These are phyloP conservation scores for Trichoderma gracile DNA, from an alignment of 2,329 filamentous ascomycete species.

Conservation along the genomic window DNA sequence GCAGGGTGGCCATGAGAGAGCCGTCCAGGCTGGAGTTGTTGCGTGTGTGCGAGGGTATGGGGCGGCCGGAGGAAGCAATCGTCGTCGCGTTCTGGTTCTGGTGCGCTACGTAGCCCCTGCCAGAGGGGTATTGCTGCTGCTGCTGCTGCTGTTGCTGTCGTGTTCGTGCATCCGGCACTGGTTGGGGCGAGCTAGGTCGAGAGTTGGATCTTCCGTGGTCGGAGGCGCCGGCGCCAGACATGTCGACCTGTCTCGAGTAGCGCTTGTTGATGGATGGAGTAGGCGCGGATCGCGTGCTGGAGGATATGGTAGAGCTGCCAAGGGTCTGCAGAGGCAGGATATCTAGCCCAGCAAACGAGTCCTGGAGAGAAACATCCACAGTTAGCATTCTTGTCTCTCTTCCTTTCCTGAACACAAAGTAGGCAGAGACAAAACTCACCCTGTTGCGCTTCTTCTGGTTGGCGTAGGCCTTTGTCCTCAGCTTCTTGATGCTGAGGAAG, in stretches of 20 bases:
- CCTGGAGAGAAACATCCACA: slow-evolving; percentile 49
- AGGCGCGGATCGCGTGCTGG: slow-evolving; percentile 54
- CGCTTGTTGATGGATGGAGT: slow-evolving; percentile 53
- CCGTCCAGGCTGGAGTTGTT: slow-evolving; percentile 84
- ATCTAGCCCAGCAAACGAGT: slow-evolving; percentile 82
- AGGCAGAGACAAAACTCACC: slow-evolving; percentile 52
- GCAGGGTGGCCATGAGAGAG: slow-evolving; percentile 81
- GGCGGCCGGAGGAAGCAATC: slow-evolving; percentile 62
- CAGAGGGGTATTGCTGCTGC: slow-evolving; percentile 49
- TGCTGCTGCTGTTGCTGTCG: slow-evolving; percentile 47
- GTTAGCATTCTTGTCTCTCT: background rate
- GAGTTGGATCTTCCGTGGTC: slow-evolving; percentile 41
- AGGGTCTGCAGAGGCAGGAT: slow-evolving; percentile 50
- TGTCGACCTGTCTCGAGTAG: slow-evolving; percentile 63
- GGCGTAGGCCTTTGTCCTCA: slow-evolving; percentile 73
- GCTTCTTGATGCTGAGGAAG: slow-evolving; percentile 80
- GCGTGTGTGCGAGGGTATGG: slow-evolving; percentile 69
- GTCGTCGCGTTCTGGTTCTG: slow-evolving; percentile 60
- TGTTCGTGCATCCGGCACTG: slow-evolving; percentile 17
- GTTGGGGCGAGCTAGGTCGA: slow-evolving; percentile 43
- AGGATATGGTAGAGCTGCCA: slow-evolving; percentile 55
- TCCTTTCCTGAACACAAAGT: background rate
- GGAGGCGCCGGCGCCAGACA: slow-evolving; percentile 36
- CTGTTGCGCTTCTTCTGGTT: slow-evolving; percentile 83
- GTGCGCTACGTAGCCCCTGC: slow-evolving; percentile 48